A percentile compares a stretch with the other conserved stretches of the same genome.
phyloP scores from a whole-genome alignment of 2,329 filamentous ascomycete species.

The Colletotrichum godetiae region DNA sequence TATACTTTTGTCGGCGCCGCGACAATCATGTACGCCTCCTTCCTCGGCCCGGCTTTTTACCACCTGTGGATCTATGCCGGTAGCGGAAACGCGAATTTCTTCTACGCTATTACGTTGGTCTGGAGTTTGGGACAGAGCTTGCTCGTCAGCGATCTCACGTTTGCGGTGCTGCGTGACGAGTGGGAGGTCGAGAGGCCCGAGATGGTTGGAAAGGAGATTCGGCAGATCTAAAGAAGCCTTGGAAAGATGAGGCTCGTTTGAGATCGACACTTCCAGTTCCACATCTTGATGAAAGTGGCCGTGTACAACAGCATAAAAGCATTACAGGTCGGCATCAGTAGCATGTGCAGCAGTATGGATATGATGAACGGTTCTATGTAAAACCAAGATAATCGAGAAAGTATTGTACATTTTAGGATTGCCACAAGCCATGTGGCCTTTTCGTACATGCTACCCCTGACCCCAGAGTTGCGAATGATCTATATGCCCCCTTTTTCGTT shows the following conservation, averaged over 20 bases:
- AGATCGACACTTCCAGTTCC: too few species aligned
- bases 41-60: conserved; percentile 94
- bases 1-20: conserved; percentile 90
- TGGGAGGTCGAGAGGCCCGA: conserved; percentile 94
- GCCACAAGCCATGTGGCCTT: not conserved
- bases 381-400: conserved; percentile 5
- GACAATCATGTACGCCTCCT: conserved; percentile 85
- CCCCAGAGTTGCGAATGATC: not conserved
- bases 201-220: conserved; percentile 87
- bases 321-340: not conserved
- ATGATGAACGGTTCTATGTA: not conserved
- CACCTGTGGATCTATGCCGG: conserved; percentile 98
- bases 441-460: not conserved
- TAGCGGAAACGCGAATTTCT: conserved; percentile 98
- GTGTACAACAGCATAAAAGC: not conserved
- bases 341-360: not conserved
- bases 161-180: conserved; percentile 90
- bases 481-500: not conserved
- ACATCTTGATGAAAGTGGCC: not conserved
- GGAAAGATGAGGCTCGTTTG: not conserved
- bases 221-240: conserved; percentile 73
- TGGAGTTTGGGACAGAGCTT: conserved; percentile 94
- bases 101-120: conserved; percentile 98
- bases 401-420: conserved; percentile 15
- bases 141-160: conserved; percentile 87